phyloP scores from a whole-genome alignment of 177 flowering plant species.

The Vitis hybrid region DNA sequence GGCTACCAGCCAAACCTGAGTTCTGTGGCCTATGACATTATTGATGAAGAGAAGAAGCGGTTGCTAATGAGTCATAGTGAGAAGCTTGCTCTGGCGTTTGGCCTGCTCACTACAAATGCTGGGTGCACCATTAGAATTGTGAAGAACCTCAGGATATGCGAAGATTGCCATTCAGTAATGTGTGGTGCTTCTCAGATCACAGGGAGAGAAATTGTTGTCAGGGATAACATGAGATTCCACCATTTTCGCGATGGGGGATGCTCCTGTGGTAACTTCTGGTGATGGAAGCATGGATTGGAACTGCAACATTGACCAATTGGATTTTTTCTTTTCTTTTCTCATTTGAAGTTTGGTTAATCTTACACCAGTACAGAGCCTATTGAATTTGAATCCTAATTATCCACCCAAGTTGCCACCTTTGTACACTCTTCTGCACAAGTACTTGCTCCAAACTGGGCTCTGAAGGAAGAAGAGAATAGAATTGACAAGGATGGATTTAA shows the following conservation, averaged over 20 bases:
- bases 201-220: constrained; percentile 54
- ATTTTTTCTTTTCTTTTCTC: too few species aligned
- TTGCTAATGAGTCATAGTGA: constrained; percentile 53
- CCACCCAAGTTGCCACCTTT: too few species aligned
- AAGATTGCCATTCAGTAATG: constrained; percentile 63
- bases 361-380: too few species aligned
- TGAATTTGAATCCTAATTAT: too few species aligned
- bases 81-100: constrained; percentile 64
- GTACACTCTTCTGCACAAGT: too few species aligned
- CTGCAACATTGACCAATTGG: neutral
- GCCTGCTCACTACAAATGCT: constrained; percentile 29
- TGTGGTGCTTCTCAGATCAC: constrained; percentile 46
- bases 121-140: constrained; percentile 39
- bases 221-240: constrained; percentile 68
- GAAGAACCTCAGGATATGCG: constrained; percentile 65
- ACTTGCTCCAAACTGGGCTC: too few species aligned
- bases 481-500: too few species aligned
- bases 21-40: constrained; percentile 44
- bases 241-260: constrained; percentile 51
- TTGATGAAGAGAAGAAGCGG: constrained; percentile 44
- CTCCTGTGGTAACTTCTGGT: constrained; percentile 69
- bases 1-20: constrained; percentile 51
- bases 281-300: constrained; percentile 15
- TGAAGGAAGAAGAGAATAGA: too few species aligned
- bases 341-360: too few species aligned